phyloP scores from a whole-genome alignment of 2,329 filamentous ascomycete genomes.

The Phaeosphaeriaceae sp. region DNA sequence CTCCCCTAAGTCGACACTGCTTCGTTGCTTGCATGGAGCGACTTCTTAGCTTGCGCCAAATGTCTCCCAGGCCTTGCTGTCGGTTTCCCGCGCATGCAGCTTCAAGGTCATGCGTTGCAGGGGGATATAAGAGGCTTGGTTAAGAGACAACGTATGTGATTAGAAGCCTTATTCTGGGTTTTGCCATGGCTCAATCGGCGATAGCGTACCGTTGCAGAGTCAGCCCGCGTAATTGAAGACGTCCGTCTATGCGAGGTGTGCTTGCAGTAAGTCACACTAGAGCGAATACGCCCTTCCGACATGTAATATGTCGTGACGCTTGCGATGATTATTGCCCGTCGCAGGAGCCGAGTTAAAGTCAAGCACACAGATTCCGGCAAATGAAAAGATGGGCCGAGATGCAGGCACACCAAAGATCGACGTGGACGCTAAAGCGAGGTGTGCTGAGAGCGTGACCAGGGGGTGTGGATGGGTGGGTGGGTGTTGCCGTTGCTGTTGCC shows the following conservation, averaged over 20 bases:
- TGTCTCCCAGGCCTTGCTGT: slow-evolving; percentile 28
- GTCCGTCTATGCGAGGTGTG: slow-evolving; percentile 12
- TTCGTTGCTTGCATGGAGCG: slow-evolving; percentile 41
- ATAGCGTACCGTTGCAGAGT: slow-evolving; percentile 24
- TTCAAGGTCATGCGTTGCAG: slow-evolving; percentile 34
- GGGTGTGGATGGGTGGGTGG: background rate
- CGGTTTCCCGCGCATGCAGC: slow-evolving; percentile 36
- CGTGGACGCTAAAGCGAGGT: slow-evolving; percentile 20
- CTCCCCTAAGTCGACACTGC: slow-evolving; percentile 32
- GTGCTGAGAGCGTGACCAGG: slow-evolving; percentile 3
- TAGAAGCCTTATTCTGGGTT: slow-evolving; percentile 27
- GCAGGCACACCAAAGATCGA: slow-evolving; percentile 22
- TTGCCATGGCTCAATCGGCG: slow-evolving; percentile 19
- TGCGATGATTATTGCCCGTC: slow-evolving; percentile 14
- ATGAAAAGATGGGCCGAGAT: slow-evolving; percentile 13
- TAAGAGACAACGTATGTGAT: slow-evolving; percentile 21
- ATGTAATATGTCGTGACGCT: slow-evolving; percentile 11
- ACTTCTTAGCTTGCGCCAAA: slow-evolving; percentile 36
- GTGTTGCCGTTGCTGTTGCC: no score
- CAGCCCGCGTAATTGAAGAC: slow-evolving; percentile 19
- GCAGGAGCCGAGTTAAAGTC: slow-evolving; percentile 16
- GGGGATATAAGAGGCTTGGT: slow-evolving; percentile 29
- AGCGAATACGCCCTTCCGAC: slow-evolving; percentile 14
- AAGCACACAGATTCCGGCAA: slow-evolving; percentile 15
- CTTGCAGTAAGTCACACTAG: slow-evolving; percentile 9